A percentile compares a stretch with the other conserved stretches of the same genome.
Evolutionary conservation across 2,329 filamentous ascomycete species (phyloP).

Genomic region (Paecilomyces dactylethromorphus): DNA sequence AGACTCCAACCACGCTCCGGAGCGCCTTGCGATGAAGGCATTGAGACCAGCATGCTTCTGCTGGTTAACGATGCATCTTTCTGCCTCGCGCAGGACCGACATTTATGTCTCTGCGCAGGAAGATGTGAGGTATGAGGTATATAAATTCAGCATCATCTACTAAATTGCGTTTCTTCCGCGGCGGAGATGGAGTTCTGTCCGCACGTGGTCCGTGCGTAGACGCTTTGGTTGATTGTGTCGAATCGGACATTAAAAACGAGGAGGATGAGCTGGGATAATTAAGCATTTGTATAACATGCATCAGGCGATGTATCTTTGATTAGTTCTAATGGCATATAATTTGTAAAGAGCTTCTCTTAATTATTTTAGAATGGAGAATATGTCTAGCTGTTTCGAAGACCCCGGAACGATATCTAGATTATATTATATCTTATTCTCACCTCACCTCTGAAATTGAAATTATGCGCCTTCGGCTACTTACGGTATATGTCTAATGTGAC

Average conservation of each 20-base stretch:
- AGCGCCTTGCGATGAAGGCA: slow-evolving; percentile 31
- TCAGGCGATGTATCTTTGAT: too few species aligned
- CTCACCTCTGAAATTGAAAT: too few species aligned
- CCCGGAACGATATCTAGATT: too few species aligned
- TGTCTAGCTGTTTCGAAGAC: too few species aligned
- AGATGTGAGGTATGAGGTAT: not conserved
- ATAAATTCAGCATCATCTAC: not conserved
- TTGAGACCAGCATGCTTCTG: slow-evolving; percentile 28
- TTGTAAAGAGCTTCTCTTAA: too few species aligned
- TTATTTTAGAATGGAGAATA: too few species aligned
- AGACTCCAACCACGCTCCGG: slow-evolving; percentile 27
- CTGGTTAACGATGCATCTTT: slow-evolving; percentile 37
- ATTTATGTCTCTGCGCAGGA: slow-evolving; percentile 22
- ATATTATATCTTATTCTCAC: too few species aligned
- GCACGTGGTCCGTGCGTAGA: slow-evolving; percentile 10
- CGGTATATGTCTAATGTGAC: not conserved
- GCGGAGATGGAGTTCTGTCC: not conserved
- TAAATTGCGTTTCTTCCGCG: not conserved
- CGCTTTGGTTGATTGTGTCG: not conserved
- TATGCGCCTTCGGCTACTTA: too few species aligned
- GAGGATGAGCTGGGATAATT: too few species aligned
- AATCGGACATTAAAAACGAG: too few species aligned
- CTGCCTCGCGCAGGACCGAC: slow-evolving; percentile 39
- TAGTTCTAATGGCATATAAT: too few species aligned
- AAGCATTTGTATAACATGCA: too few species aligned